Conservation (phyloP, 495 filamentous ascomycete genomes). For the Penicillium longicatenatum region DNA sequence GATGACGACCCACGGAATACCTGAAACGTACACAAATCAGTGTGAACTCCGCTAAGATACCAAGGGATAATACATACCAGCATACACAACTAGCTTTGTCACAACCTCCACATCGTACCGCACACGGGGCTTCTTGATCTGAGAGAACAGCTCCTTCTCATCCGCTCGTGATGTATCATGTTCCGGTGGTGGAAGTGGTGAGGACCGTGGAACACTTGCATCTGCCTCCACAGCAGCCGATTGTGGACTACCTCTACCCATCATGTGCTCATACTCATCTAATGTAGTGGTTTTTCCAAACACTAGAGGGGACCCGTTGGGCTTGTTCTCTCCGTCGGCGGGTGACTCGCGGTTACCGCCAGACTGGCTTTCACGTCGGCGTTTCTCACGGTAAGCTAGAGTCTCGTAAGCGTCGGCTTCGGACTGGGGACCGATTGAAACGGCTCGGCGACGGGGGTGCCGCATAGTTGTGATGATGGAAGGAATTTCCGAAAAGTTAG, state of each 20-base stretch:
- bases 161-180: slow-evolving; percentile 48
- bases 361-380: slow-evolving; percentile 71
- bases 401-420: slow-evolving; percentile 96
- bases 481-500: slow-evolving; percentile 80
- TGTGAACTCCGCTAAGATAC: neutral
- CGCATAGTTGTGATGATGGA: slow-evolving; percentile 75
- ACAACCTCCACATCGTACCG: slow-evolving; percentile 97
- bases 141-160: slow-evolving; percentile 82
- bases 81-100: slow-evolving; percentile 94
- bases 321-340: slow-evolving; percentile 21
- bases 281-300: slow-evolving; percentile 45
- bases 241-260: slow-evolving; percentile 56
- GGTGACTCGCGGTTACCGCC: slow-evolving; percentile 31
- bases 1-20: slow-evolving; percentile 39
- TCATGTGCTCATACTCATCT: slow-evolving; percentile 69
- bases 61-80: slow-evolving; percentile 59
- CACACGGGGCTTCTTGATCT: slow-evolving; percentile 82
- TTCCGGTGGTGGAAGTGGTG: slow-evolving; percentile 36
- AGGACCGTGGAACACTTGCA: slow-evolving; percentile 19
- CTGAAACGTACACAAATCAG: slow-evolving; percentile 15
- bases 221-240: slow-evolving; percentile 29
- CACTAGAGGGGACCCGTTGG: slow-evolving; percentile 18
- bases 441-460: slow-evolving; percentile 75
- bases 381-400: slow-evolving; percentile 85
- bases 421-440: slow-evolving; percentile 92